Percentiles rank a stretch among this genome's conserved stretches.
phyloP scores from a whole-genome alignment of 495 filamentous ascomycete genomes.

The Penicillium cataractarum region DNA sequence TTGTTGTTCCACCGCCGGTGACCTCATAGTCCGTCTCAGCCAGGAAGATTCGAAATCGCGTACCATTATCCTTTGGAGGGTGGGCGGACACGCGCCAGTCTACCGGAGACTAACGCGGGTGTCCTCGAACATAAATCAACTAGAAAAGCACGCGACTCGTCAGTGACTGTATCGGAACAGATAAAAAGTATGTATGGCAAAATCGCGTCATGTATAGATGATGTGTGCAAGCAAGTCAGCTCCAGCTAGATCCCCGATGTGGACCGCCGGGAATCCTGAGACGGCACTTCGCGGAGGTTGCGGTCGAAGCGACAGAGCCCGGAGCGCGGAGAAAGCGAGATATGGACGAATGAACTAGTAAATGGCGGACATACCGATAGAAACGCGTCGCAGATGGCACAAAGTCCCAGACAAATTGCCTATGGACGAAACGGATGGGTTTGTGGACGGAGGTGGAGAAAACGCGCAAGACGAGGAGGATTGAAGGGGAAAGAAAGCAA shows the following conservation, averaged over 20 bases:
- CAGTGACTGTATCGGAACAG: conserved; percentile 11
- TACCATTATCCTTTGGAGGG: conserved; percentile 45
- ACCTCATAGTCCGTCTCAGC: conserved; percentile 3
- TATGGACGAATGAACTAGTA: conserved; percentile 1
- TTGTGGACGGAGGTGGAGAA: conserved; percentile 8
- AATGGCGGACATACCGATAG: conserved; percentile 24
- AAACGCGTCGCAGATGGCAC: conserved; percentile 26
- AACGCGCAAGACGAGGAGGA: conserved; percentile 28
- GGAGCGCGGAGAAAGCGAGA: conserved; percentile 9
- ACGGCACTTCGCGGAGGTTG: conserved; percentile 9
- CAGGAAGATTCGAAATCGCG: conserved; percentile 11
- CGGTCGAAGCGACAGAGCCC: conserved; percentile 11
- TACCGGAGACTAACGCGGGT: conserved; percentile 30
- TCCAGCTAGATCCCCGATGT: not conserved
- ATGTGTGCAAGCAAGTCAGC: not conserved
- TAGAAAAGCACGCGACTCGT: conserved; percentile 28
- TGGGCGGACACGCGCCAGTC: conserved; percentile 31
- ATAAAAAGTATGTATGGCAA: not conserved
- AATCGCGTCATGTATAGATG: not conserved
- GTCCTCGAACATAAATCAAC: conserved; percentile 28
- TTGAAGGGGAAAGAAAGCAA: conserved; percentile 31
- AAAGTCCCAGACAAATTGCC: conserved; percentile 8
- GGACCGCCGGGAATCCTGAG: not conserved
- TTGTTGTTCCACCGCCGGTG: conserved; percentile 8
- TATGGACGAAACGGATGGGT: not conserved